These are phyloP conservation scores for Tolypocladium ophioglossoides DNA, from an alignment of 2,329 filamentous ascomycete species.

Conservation along the genomic window DNA sequence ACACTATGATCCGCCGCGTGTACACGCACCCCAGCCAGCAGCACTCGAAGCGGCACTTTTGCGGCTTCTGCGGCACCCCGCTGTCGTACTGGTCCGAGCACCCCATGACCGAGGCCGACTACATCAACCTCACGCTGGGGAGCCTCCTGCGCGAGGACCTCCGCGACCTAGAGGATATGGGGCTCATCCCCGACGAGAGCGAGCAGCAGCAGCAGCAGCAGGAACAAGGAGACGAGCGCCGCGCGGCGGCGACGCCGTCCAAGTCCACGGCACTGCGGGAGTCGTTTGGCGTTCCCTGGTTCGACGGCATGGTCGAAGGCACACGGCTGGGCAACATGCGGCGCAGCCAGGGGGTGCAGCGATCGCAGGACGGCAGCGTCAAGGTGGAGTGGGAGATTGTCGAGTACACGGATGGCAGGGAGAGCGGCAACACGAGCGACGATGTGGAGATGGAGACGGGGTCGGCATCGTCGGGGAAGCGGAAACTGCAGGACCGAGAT, in stretches of 20 bases:
- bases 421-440: conserved; percentile 10
- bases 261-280: conserved; percentile 30
- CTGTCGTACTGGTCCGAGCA: conserved; percentile 75
- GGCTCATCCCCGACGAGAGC: conserved; percentile 48
- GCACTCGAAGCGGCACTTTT: conserved; percentile 65
- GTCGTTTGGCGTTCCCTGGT: conserved; percentile 73
- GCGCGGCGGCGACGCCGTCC: conserved; percentile 7
- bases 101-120: conserved; percentile 60
- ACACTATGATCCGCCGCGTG: conserved; percentile 52
- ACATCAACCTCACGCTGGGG: conserved; percentile 72
- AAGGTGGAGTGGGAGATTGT: conserved; percentile 75
- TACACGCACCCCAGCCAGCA: conserved; percentile 51
- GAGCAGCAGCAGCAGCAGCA: conserved; percentile 9
- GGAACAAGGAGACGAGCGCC: conserved; percentile 5
- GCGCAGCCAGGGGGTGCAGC: conserved; percentile 43
- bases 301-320: conserved; percentile 70
- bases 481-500: conserved; percentile 38
- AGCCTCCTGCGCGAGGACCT: conserved; percentile 64
- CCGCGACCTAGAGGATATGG: conserved; percentile 60
- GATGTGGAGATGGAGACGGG: conserved; percentile 23
- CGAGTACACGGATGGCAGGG: conserved; percentile 50
- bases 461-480: conserved; percentile 33
- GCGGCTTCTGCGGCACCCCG: conserved; percentile 83
- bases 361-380: conserved; percentile 51
- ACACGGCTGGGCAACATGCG: conserved; percentile 61